Percentiles rank a stretch among this genome's conserved stretches.
Evolutionary conservation across 768 basidiomycete genomes (phyloP).

Genomic region (Calvatia gigantea): DNA sequence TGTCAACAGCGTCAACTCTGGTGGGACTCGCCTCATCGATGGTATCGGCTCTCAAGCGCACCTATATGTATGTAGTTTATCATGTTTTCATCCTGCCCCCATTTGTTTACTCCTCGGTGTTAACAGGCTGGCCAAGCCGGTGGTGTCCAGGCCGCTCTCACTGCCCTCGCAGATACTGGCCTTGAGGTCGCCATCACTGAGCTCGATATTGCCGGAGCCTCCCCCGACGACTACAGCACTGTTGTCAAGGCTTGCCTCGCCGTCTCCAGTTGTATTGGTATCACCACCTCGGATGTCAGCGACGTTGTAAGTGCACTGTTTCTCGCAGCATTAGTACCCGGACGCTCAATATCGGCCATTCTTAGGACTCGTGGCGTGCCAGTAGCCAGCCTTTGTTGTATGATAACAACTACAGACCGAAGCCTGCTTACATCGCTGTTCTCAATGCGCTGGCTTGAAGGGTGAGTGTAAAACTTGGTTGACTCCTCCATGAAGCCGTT

Average conservation of each 20-base stretch:
- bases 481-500: neutral
- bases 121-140: constrained; percentile 35
- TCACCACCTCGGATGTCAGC: constrained; percentile 48
- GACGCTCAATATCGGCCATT: neutral
- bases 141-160: constrained; percentile 40
- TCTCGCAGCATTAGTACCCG: no score
- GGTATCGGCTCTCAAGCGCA: constrained; percentile 49
- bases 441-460: constrained; percentile 17
- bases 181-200: constrained; percentile 47
- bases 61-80: constrained; percentile 24
- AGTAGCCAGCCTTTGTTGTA: constrained; percentile 41
- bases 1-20: constrained; percentile 38
- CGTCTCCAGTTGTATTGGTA: constrained; percentile 38
- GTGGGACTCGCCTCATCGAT: constrained; percentile 36
- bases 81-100: neutral
- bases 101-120: neutral
- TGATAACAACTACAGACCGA: constrained; percentile 42
- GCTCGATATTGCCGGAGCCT: constrained; percentile 36
- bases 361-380: constrained; percentile 44
- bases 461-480: neutral
- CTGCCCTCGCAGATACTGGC: constrained; percentile 37
- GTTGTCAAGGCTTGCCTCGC: constrained; percentile 44
- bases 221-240: constrained; percentile 39
- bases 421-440: constrained; percentile 35
- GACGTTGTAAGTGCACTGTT: constrained; percentile 38